Conservation (phyloP, 768 basidiomycete genomes). For the Leucocoprinus leucothites region DNA sequence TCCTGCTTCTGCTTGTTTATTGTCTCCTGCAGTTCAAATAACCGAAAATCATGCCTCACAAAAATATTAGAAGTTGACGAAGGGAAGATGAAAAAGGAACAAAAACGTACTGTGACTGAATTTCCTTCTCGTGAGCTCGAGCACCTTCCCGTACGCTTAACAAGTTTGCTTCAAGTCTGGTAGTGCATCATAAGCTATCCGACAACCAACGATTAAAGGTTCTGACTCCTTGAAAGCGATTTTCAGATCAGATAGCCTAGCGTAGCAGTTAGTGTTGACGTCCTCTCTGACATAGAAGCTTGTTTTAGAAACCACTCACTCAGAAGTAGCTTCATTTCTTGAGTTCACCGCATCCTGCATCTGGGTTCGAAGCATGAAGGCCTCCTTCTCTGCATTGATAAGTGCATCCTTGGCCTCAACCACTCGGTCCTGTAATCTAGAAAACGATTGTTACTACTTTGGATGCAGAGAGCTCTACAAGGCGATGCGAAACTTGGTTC, state of each 20-base stretch:
- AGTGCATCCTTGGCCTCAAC: conserved; percentile 3
- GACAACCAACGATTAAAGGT: not conserved
- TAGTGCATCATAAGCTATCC: not conserved
- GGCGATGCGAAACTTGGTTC: not conserved
- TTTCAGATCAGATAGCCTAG: conserved; percentile 1
- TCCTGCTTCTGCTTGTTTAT: conserved; percentile 26
- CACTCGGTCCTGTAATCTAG: not conserved
- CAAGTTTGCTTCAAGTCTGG: conserved; percentile 1
- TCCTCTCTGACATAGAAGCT: too few relatives aligned
- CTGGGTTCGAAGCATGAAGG: conserved; percentile 1
- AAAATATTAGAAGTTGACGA: not conserved
- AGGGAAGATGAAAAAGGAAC: not conserved
- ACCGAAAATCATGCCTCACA: conserved; percentile 19
- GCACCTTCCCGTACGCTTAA: not conserved
- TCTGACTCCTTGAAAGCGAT: conserved; percentile 3
- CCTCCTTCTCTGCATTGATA: conserved; percentile 7
- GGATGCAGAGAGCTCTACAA: not conserved
- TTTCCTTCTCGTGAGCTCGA: not conserved
- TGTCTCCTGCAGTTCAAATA: conserved; percentile 21
- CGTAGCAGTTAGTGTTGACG: not conserved
- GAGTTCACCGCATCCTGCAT: conserved; percentile 2
- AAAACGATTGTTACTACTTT: not conserved
- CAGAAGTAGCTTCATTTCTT: not conserved
- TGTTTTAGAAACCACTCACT: conserved; percentile 6
- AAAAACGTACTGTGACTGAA: not conserved